Percentiles rank a stretch among this genome's conserved stretches.
These are phyloP conservation scores for Trametes polyzona DNA, from an alignment of 1,284 basidiomycete species.

Conservation along the genomic window DNA sequence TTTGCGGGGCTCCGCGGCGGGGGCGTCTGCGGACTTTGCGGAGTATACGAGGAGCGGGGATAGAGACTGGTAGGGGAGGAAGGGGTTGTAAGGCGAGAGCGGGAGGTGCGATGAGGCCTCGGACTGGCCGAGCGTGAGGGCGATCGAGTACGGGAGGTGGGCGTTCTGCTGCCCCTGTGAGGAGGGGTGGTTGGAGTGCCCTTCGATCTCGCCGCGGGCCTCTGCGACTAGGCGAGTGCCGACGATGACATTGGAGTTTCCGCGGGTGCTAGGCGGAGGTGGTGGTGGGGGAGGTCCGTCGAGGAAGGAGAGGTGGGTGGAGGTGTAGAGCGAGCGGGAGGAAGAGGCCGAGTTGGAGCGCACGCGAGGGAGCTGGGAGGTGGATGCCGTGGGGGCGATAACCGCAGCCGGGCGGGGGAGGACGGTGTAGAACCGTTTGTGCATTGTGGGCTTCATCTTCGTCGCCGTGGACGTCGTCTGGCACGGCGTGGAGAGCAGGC, in stretches of 20 bases:
- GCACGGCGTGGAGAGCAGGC: slow-evolving; percentile 7
- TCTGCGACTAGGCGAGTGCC: slow-evolving; percentile 52
- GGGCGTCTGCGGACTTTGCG: slow-evolving; percentile 33
- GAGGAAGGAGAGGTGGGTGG: slow-evolving; percentile 50
- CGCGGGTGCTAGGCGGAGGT: slow-evolving; percentile 43
- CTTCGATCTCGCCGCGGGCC: slow-evolving; percentile 48
- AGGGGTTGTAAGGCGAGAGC: slow-evolving; percentile 39
- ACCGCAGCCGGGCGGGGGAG: slow-evolving; percentile 41
- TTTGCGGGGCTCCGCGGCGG: slow-evolving; percentile 24
- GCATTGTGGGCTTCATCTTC: slow-evolving; percentile 55
- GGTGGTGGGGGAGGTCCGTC: slow-evolving; percentile 43
- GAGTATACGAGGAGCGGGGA: slow-evolving; percentile 37
- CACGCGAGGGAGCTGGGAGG: slow-evolving; percentile 42
- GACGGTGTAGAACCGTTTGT: slow-evolving; percentile 54
- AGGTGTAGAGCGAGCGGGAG: slow-evolving; percentile 47
- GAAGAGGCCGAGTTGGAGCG: slow-evolving; percentile 50
- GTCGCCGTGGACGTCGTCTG: slow-evolving; percentile 4
- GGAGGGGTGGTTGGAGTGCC: slow-evolving; percentile 32
- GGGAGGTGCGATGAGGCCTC: slow-evolving; percentile 35
- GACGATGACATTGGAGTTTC: slow-evolving; percentile 45
- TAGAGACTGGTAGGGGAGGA: slow-evolving; percentile 46
- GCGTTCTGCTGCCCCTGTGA: slow-evolving; percentile 32
- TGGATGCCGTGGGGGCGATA: slow-evolving; percentile 24
- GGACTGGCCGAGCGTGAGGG: slow-evolving; percentile 48
- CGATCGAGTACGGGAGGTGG: slow-evolving; percentile 45